phyloP scores from a whole-genome alignment of 2,329 filamentous ascomycete genomes.

The Sporothrix curviconia region DNA sequence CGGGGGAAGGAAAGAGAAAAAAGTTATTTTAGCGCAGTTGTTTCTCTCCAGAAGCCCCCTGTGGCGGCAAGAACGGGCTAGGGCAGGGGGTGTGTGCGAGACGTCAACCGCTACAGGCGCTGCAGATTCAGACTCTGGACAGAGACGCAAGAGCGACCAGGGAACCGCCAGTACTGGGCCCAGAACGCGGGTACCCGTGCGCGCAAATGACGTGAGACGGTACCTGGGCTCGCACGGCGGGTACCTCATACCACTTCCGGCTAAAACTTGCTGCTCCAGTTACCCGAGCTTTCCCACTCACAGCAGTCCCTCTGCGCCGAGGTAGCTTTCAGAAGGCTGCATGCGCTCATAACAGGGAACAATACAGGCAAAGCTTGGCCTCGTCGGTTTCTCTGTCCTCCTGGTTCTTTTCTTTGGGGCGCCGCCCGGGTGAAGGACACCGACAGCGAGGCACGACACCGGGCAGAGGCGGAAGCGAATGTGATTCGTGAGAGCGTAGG shows the following conservation, averaged over 20 bases:
- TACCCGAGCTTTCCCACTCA: slow-evolving; percentile 16
- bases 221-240: not conserved
- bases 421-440: slow-evolving; percentile 13
- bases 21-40: slow-evolving; percentile 4
- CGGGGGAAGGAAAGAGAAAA: slow-evolving; percentile 13
- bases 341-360: not conserved
- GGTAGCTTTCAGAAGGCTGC: slow-evolving; percentile 7
- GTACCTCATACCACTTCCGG: slow-evolving; percentile 11
- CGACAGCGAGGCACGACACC: not conserved
- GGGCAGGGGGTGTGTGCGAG: not conserved
- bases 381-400: too few species aligned
- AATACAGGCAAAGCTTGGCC: not conserved
- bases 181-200: not conserved
- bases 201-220: not conserved
- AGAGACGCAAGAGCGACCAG: not conserved
- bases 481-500: not conserved
- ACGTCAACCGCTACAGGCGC: slow-evolving; percentile 4
- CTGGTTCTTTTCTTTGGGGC: too few species aligned
- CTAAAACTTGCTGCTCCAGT: slow-evolving; percentile 19
- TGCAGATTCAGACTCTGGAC: not conserved
- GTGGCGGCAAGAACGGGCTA: not conserved
- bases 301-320: slow-evolving; percentile 18
- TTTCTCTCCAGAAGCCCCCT: too few species aligned
- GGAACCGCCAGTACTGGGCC: too few species aligned
- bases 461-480: slow-evolving; percentile 10